Percentiles rank a stretch among this genome's conserved stretches.
phyloP scores from a whole-genome alignment of 805 yeast genomes.

The Saccharomycopsis sp. region DNA sequence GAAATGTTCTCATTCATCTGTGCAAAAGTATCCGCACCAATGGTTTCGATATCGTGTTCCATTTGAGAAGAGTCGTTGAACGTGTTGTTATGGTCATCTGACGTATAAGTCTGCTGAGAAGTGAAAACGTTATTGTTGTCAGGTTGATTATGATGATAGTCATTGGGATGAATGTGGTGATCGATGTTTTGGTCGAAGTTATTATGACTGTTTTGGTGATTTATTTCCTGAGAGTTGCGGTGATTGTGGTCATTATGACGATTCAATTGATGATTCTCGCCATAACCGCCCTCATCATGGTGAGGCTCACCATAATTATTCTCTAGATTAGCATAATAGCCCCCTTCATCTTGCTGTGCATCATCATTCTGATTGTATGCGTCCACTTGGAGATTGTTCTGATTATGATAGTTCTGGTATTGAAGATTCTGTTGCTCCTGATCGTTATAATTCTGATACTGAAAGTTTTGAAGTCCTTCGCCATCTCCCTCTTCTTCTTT shows the following conservation, averaged over 20 bases:
- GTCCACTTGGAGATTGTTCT: neutral
- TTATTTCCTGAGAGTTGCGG: no score
- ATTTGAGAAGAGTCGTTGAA: neutral
- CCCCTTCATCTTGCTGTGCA: neutral
- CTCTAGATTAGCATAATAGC: neutral
- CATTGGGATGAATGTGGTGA: no score
- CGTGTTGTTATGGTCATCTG: neutral
- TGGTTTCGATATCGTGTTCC: neutral
- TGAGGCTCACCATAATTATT: neutral
- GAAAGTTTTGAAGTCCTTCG: neutral
- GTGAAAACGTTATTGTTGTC: no score
- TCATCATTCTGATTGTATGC: neutral
- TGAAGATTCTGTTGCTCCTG: neutral
- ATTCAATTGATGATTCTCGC: no score
- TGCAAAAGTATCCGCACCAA: neutral
- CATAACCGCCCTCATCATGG: no score
- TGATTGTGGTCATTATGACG: no score
- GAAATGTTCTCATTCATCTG: neutral
- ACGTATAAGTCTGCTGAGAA: no score
- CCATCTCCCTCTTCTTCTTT: constrained; percentile 1
- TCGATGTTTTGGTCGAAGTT: no score
- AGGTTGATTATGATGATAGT: no score
- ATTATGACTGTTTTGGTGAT: no score
- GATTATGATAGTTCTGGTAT: neutral
- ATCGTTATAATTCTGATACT: neutral